Evolutionary conservation across 148 eudicot genomes (phyloP).

Genomic region (Cornus kousa): DNA sequence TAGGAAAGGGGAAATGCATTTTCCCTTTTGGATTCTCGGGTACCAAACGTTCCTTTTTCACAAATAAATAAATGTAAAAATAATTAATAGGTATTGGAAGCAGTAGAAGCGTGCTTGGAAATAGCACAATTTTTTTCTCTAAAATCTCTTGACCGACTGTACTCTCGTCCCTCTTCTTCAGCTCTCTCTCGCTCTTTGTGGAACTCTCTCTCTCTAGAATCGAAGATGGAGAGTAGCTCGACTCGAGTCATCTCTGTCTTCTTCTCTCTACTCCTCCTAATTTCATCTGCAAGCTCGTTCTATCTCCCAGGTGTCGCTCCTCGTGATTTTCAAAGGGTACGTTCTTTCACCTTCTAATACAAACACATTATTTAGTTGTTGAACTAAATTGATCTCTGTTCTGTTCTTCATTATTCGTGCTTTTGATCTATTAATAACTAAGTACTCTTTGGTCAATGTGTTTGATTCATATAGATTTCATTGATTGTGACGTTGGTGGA

Average conservation of each 20-base stretch:
- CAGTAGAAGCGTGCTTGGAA: neutral
- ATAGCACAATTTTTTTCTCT: neutral
- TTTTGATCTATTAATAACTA: neutral
- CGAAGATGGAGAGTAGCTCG: neutral
- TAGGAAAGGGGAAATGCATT: too few species aligned
- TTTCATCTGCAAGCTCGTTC: slow-evolving; percentile 30
- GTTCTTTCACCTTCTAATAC: neutral
- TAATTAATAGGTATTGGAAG: neutral
- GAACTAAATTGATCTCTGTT: too few species aligned
- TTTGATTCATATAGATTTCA: neutral
- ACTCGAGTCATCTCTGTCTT: slow-evolving; percentile 17
- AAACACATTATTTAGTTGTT: neutral
- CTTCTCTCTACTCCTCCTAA: slow-evolving; percentile 8
- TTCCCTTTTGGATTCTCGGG: too few species aligned
- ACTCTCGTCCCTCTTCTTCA: neutral
- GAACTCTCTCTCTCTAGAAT: neutral
- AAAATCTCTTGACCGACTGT: neutral
- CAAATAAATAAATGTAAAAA: too few species aligned
- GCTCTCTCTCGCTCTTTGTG: neutral
- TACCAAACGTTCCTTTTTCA: too few species aligned
- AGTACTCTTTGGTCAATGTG: neutral
- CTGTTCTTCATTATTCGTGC: neutral
- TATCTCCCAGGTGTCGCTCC: slow-evolving; percentile 40
- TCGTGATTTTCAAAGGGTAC: slow-evolving; percentile 23
- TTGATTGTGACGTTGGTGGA: neutral